A percentile compares a stretch with the other conserved stretches of the same genome.
These are phyloP conservation scores for Erythrobasidium yunnanense DNA, from an alignment of 768 basidiomycete species.

Conservation along the genomic window DNA sequence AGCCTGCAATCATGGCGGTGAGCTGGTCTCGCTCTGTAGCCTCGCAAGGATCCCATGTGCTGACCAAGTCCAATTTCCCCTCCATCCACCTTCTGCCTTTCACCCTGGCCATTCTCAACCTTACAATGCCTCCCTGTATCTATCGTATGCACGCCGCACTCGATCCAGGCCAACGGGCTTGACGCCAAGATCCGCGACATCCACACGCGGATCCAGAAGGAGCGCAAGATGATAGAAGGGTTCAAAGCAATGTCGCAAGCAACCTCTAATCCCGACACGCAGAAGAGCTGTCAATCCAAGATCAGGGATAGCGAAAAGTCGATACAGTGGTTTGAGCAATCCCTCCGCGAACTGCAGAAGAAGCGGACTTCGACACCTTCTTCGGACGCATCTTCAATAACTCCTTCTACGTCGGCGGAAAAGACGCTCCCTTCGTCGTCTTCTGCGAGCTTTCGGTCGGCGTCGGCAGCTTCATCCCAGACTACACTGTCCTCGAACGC, in stretches of 20 bases:
- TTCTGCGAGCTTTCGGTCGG: no score
- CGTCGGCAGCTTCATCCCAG: conserved; percentile 18
- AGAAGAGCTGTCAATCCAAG: conserved; percentile 67
- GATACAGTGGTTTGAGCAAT: conserved; percentile 75
- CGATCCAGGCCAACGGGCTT: conserved; percentile 4
- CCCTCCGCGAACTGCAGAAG: conserved; percentile 66
- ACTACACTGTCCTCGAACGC: neutral
- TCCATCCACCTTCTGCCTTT: neutral
- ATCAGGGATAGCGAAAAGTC: conserved; percentile 75
- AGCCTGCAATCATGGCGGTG: no score
- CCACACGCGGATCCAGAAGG: conserved; percentile 76
- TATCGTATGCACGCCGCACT: no score
- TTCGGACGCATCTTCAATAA: no score
- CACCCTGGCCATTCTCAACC: neutral
- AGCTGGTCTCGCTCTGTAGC: no score
- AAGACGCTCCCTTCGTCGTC: no score
- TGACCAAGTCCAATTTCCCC: no score
- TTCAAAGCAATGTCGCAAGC: conserved; percentile 66
- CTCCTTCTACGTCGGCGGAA: no score
- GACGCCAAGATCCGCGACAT: conserved; percentile 69
- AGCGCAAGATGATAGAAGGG: conserved; percentile 83
- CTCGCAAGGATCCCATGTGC: no score
- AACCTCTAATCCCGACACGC: conserved; percentile 74
- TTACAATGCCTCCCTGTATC: no score
- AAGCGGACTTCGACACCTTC: no score